Percentiles rank a stretch among this genome's conserved stretches.
These are phyloP conservation scores for Nepenthes mirabilis DNA, from an alignment of 148 eudicot genomes.

Conservation along the genomic window DNA sequence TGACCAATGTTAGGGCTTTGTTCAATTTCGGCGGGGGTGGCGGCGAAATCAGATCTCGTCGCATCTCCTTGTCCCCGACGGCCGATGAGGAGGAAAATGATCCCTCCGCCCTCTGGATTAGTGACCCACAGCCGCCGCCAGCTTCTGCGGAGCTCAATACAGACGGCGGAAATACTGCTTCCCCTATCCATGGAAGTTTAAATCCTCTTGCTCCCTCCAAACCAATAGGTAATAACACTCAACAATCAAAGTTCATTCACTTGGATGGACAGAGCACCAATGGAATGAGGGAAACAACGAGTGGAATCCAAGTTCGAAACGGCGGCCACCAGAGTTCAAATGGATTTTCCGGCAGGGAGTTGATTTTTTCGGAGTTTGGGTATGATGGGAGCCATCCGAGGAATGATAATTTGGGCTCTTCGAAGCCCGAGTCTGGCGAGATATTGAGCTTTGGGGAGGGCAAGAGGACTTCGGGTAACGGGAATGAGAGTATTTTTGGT, in stretches of 20 bases:
- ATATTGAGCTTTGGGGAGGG: constrained; percentile 57
- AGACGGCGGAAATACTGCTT: not conserved
- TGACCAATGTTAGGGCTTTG: constrained; percentile 34
- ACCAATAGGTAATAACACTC: not conserved
- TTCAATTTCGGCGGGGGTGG: constrained; percentile 23
- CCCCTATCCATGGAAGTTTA: not conserved
- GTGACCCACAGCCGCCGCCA: constrained; percentile 29
- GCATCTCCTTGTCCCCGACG: not conserved
- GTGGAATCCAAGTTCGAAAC: constrained; percentile 3
- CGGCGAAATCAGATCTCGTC: not conserved
- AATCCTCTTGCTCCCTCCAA: not conserved
- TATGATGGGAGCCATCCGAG: not conserved
- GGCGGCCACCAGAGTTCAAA: constrained; percentile 6
- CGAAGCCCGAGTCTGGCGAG: constrained; percentile 64
- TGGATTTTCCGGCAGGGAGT: constrained; percentile 26
- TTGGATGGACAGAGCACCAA: constrained; percentile 21
- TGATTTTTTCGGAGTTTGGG: constrained; percentile 55
- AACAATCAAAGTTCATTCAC: constrained; percentile 11
- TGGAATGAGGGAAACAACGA: constrained; percentile 19
- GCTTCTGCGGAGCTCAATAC: not conserved
- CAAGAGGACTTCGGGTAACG: constrained; percentile 15
- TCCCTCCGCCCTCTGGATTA: constrained; percentile 66
- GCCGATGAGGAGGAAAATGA: constrained; percentile 33
- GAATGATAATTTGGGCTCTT: not conserved
- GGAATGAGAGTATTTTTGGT: constrained; percentile 13